These are phyloP conservation scores for Lachancea meyersii DNA, from an alignment of 805 yeast genomes.

Conservation along the genomic window DNA sequence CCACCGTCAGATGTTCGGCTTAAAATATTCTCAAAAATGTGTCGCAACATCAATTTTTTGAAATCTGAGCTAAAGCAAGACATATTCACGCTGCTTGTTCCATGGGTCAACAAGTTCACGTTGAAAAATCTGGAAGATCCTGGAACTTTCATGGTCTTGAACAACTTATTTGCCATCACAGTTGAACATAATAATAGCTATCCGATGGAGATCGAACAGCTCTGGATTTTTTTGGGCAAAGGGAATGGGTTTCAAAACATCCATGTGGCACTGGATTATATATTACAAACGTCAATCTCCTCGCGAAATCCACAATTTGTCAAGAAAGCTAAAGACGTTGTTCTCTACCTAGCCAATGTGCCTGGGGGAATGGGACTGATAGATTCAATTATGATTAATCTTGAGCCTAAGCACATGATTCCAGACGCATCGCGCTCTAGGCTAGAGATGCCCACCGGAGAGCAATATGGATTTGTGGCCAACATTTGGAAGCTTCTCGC, in stretches of 20 bases:
- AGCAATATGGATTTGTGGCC: constrained; percentile 67
- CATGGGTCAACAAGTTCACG: constrained; percentile 88
- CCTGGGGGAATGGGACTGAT: constrained; percentile 50
- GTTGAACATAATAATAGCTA: constrained; percentile 65
- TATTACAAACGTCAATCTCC: constrained; percentile 60
- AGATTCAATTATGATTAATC: constrained; percentile 58
- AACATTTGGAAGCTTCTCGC: constrained; percentile 55
- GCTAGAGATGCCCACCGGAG: constrained; percentile 31
- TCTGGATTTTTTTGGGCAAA: constrained; percentile 91
- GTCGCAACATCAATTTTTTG: constrained; percentile 55
- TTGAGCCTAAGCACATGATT: constrained; percentile 86
- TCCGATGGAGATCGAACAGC: constrained; percentile 83
- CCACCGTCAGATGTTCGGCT: constrained; percentile 53
- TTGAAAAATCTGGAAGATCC: constrained; percentile 43
- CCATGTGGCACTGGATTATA: constrained; percentile 62
- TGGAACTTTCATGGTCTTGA: constrained; percentile 64
- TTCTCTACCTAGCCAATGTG: constrained; percentile 56
- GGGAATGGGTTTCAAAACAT: constrained; percentile 65
- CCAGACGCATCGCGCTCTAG: constrained; percentile 48
- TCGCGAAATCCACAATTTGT: constrained; percentile 69
- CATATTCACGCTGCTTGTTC: constrained; percentile 69
- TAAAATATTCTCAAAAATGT: constrained; percentile 67
- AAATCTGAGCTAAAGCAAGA: constrained; percentile 62
- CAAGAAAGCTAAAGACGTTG: constrained; percentile 70
- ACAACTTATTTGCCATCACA: constrained; percentile 78